Base-by-base conservation (phyloP, 148 eudicot genomes). In the Persicaria tinctoria region DNA sequence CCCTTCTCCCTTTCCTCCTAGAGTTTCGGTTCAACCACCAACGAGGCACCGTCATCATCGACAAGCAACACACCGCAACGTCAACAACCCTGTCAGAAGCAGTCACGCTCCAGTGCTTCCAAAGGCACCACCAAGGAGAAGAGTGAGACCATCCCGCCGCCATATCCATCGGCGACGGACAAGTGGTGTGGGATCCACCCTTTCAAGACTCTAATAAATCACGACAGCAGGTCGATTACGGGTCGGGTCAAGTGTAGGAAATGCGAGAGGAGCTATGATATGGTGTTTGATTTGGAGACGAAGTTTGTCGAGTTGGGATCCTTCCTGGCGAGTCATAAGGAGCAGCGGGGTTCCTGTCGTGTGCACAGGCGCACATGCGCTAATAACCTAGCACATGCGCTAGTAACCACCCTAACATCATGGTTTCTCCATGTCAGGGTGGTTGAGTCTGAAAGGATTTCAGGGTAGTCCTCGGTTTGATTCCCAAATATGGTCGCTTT, bases 281-380 rank as follows among this genome's bases (percentile, higher is more conserved):
- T 90, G 56, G 82, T 79, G 60, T 85, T 64, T 50, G 83, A 93
- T 54, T 60, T 93, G 3, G 4, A 59, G 13, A 56, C 77, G 3
- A 86, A 84, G 74, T 86, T 89, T 16, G 0, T 0, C 0, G 82
- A 93, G 46, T 64, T 93, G 1, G 74, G 72, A 0, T 5, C 2
- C 0, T 84, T 45, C 27, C 55, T 91, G 2, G 20, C 6, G 0
- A 46, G 18, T 5, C 76, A 81, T 9, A 74, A 47, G 23, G 11
- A 2, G 0, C 1, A 1, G 0, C 76, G 27, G 1, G 27, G 27
- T 23, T 23, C 27, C 0, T 23, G 27, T 23, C 27, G 27, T 23
- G 27, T 23, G 27, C 27, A 23, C 27, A 23, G 27, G 27, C 27
- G 27, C 27, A 23, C 27, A 23, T 23, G 27, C 27, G 27, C 27